Evolutionary conservation across 306 rosid genomes (phyloP).

Genomic region (Inga laurina): DNA sequence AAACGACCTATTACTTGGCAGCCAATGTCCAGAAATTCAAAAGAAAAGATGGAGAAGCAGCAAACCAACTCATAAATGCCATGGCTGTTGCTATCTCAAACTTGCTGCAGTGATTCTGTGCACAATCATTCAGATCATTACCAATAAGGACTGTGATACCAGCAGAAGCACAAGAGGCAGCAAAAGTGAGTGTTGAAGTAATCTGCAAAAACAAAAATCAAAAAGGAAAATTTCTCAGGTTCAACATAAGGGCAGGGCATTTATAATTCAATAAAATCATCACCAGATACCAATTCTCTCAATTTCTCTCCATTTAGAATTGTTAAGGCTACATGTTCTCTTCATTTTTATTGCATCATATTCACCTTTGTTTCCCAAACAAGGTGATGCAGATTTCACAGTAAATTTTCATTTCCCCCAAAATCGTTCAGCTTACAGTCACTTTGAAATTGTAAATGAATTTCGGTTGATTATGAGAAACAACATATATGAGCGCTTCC

Average conservation of each 20-base stretch:
- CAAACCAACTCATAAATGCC: constrained; percentile 70
- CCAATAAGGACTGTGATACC: constrained; percentile 64
- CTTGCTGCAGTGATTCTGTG: constrained; percentile 50
- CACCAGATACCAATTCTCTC: not conserved
- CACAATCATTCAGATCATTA: constrained; percentile 55
- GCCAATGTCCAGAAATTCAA: constrained; percentile 68
- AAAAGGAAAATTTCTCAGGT: constrained; percentile 11
- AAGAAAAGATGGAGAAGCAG: constrained; percentile 56
- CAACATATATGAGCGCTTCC: not conserved
- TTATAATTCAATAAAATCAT: not conserved
- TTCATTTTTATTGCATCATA: not conserved
- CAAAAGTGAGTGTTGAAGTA: constrained; percentile 60
- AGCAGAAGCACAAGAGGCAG: constrained; percentile 66
- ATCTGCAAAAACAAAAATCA: constrained; percentile 43
- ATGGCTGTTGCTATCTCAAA: constrained; percentile 63
- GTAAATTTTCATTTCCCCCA: not conserved
- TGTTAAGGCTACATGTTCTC: not conserved
- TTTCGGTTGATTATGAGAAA: not conserved
- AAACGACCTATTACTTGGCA: constrained; percentile 38
- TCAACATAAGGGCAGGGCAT: not conserved
- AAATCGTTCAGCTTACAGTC: not conserved
- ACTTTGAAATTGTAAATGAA: not conserved
- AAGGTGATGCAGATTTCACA: not conserved
- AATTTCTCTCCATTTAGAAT: not conserved
- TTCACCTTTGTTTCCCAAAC: not conserved